Percentiles rank a stretch among this genome's conserved stretches.
phyloP scores from a whole-genome alignment of 306 rosid species.

The Dryas octopetala region DNA sequence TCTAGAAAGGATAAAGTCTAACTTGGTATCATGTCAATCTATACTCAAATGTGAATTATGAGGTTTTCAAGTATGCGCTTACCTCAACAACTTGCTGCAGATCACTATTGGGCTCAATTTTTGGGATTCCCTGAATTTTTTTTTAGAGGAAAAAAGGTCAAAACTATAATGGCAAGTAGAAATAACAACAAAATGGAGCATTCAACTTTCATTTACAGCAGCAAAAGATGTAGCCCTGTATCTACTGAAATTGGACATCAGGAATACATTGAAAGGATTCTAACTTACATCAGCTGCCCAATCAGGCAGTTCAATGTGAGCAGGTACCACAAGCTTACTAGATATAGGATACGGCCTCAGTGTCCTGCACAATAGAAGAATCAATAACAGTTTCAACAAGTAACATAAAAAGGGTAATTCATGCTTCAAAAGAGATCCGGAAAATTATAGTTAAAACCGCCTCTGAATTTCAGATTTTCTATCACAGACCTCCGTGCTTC shows the following conservation, averaged over 20 bases:
- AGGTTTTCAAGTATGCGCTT: conserved; percentile 9
- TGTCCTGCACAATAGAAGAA: conserved; percentile 47
- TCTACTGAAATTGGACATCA: not conserved
- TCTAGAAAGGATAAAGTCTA: not conserved
- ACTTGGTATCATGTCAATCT: not conserved
- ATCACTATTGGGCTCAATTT: conserved; percentile 75
- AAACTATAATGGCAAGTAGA: not conserved
- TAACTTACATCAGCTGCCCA: conserved; percentile 90
- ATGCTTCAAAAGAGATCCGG: too few relatives aligned
- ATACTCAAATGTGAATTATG: not conserved
- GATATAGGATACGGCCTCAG: conserved; percentile 89
- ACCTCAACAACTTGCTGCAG: conserved; percentile 87
- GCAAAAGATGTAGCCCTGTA: not conserved
- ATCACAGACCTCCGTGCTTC: too few relatives aligned
- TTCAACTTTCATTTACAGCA: conserved; percentile 6
- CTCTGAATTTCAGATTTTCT: too few relatives aligned
- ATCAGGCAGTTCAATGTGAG: conserved; percentile 71
- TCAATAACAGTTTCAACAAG: conserved; percentile 12
- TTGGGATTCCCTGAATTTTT: conserved; percentile 69
- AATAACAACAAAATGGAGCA: not conserved
- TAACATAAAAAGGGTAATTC: too few relatives aligned
- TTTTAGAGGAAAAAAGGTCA: not conserved
- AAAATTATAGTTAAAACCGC: too few relatives aligned
- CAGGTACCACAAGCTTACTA: conserved; percentile 53
- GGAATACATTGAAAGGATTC: not conserved